phyloP scores from a whole-genome alignment of 2,329 filamentous ascomycete genomes.

The Pleomassaria siparia region DNA sequence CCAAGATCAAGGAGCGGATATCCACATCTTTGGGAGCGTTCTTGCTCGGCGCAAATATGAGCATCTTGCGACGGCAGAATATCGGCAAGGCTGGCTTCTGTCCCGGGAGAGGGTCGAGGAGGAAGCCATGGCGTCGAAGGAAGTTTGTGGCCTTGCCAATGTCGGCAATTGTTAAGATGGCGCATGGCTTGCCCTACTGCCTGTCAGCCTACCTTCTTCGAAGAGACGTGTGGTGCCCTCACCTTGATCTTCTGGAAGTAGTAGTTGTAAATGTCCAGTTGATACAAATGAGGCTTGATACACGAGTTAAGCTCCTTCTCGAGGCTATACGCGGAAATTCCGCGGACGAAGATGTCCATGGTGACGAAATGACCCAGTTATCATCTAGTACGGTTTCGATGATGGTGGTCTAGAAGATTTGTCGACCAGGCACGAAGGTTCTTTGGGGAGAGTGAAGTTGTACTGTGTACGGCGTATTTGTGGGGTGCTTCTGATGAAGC shows the following conservation, averaged over 20 bases:
- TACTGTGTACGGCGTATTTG: no score
- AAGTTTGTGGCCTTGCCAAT: background rate
- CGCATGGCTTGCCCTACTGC: background rate
- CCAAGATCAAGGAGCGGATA: background rate
- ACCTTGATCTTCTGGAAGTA: background rate
- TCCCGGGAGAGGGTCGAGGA: background rate
- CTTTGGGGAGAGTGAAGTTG: no score
- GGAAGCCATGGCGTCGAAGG: background rate
- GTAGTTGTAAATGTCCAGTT: background rate
- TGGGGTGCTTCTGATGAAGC: no score
- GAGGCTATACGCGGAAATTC: background rate
- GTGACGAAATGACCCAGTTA: no score
- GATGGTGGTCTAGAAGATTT: no score
- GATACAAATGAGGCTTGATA: background rate
- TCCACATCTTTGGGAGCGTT: background rate
- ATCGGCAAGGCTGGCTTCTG: background rate
- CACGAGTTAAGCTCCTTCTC: background rate
- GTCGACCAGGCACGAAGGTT: no score
- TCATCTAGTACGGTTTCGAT: no score
- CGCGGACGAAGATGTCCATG: background rate
- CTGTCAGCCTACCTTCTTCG: background rate
- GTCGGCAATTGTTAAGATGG: background rate
- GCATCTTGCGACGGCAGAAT: background rate
- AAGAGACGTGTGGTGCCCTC: background rate
- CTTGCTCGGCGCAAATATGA: background rate